Evolutionary conservation across 2,329 filamentous ascomycete species (phyloP).

Genomic region (Phyllosticta citribraziliensis): DNA sequence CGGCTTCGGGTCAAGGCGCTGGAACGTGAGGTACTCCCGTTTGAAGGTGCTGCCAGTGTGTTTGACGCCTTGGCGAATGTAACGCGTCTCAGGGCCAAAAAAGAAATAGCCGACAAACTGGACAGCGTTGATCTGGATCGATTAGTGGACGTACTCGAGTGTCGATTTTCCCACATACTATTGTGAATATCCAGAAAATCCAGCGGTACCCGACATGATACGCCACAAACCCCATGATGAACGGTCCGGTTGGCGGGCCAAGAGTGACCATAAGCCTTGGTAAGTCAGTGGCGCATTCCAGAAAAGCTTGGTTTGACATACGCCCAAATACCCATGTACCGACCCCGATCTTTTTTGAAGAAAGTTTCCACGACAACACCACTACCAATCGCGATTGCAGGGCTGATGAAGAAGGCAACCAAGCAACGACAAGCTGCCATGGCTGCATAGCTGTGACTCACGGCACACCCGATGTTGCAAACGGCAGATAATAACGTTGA

Average conservation of each 20-base stretch:
- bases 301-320: neutral
- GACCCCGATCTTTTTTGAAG: conserved; percentile 45
- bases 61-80: conserved; percentile 33
- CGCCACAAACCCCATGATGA: conserved; percentile 38
- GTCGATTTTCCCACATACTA: conserved; percentile 19
- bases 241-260: conserved; percentile 35
- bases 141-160: neutral
- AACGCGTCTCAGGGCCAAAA: conserved; percentile 46
- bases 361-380: conserved; percentile 49
- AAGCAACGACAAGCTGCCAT: conserved; percentile 45
- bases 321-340: conserved; percentile 51
- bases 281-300: neutral
- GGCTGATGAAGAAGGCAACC: conserved; percentile 46
- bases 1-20: conserved; percentile 43
- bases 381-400: conserved; percentile 45
- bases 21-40: conserved; percentile 31
- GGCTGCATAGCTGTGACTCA: conserved; percentile 38
- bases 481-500: conserved; percentile 39
- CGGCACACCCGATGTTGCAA: conserved; percentile 46
- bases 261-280: conserved; percentile 36
- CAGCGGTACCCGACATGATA: conserved; percentile 45
- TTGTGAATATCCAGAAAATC: conserved; percentile 50
- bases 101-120: conserved; percentile 50
- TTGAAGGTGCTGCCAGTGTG: conserved; percentile 33
- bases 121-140: conserved; percentile 40